A percentile compares a stretch with the other conserved stretches of the same genome.
Conservation (phyloP, 305 asterid species). For the Vinca major region DNA sequence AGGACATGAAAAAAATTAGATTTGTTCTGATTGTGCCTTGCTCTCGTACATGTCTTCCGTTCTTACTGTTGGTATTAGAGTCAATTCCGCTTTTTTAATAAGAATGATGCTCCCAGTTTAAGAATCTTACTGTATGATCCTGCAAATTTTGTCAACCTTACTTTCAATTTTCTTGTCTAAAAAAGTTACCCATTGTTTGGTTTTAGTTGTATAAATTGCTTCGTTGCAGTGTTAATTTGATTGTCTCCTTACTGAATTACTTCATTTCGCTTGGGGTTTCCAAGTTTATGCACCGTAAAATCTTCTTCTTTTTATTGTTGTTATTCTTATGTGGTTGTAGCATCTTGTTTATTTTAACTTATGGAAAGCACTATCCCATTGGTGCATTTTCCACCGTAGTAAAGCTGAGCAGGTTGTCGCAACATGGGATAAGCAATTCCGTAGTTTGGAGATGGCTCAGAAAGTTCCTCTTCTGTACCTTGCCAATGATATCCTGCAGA, state of each 20-base stretch:
- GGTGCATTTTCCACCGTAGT: slow-evolving; percentile 93
- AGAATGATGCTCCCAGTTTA: background rate
- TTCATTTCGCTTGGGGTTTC: slow-evolving; percentile 3
- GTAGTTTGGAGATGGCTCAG: slow-evolving; percentile 48
- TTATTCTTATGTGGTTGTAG: background rate
- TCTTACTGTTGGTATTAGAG: background rate
- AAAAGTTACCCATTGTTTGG: background rate
- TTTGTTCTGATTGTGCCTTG: background rate
- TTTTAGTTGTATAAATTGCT: background rate
- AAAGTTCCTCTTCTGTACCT: slow-evolving; percentile 87
- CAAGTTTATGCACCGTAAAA: background rate
- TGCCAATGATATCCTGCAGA: slow-evolving; percentile 87
- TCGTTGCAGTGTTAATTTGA: background rate
- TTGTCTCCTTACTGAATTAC: background rate
- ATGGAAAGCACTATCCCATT: slow-evolving; percentile 68
- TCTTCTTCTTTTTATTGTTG: background rate
- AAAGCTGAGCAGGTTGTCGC: slow-evolving; percentile 75
- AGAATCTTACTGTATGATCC: background rate
- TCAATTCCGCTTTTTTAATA: background rate
- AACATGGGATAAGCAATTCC: slow-evolving; percentile 88
- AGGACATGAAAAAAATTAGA: background rate
- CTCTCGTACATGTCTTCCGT: background rate
- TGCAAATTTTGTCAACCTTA: background rate
- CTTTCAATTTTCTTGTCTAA: background rate
- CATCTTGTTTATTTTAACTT: slow-evolving; percentile 35